Conservation (phyloP, 495 filamentous ascomycete genomes). For the Hyaloscypha finlandica region DNA sequence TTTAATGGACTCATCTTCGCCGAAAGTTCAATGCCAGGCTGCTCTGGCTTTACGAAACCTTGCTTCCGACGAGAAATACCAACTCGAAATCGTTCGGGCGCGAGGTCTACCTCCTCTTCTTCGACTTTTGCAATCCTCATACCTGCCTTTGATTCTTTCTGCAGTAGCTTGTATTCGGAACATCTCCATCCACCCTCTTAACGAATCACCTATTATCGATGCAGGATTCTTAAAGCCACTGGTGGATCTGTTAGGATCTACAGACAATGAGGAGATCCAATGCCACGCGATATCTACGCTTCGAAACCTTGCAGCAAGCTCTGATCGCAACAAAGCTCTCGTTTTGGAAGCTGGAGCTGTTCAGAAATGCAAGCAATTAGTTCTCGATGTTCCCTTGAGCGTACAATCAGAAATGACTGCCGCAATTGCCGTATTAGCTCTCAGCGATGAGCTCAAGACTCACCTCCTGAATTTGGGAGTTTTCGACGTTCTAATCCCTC, state of each 20-base stretch:
- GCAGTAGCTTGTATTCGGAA: conserved; percentile 98
- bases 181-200: conserved; percentile 97
- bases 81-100: conserved; percentile 92
- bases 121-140: conserved; percentile 88
- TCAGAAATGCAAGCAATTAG: conserved; percentile 96
- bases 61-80: conserved; percentile 97
- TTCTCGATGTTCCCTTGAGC: conserved; percentile 87
- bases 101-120: conserved; percentile 82
- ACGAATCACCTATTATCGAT: conserved; percentile 99
- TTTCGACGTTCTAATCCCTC: conserved; percentile 92
- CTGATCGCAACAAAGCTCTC: conserved; percentile 93
- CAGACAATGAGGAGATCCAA: conserved; percentile 98
- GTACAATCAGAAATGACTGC: conserved; percentile 99
- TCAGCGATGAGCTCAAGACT: conserved; percentile 94
- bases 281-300: conserved; percentile 98
- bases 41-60: conserved; percentile 92
- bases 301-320: conserved; percentile 92
- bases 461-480: conserved; percentile 91
- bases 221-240: conserved; percentile 92
- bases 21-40: conserved; percentile 97
- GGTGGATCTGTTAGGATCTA: conserved; percentile 90
- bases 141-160: conserved; percentile 92
- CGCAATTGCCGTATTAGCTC: conserved; percentile 93
- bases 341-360: conserved; percentile 96
- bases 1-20: conserved; percentile 94